Percentiles rank a stretch among this genome's conserved stretches.
These are phyloP conservation scores for Neofusicoccum ribis DNA, from an alignment of 2,329 filamentous ascomycete genomes.

Conservation along the genomic window DNA sequence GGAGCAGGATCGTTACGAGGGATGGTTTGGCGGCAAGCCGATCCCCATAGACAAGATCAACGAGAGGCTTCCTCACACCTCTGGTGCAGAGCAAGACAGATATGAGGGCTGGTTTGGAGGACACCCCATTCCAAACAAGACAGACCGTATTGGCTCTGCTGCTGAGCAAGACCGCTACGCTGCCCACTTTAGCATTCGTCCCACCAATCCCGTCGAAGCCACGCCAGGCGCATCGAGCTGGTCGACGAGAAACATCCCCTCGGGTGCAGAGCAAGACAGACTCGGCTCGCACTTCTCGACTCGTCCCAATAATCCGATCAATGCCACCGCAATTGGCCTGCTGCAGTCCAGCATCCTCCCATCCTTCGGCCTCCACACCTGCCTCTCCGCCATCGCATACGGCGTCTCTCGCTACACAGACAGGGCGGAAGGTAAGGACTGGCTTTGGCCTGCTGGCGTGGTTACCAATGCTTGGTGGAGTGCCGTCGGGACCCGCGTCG, in stretches of 20 bases:
- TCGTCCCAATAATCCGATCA: slow-evolving; percentile 12
- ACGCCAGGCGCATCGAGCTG: neutral
- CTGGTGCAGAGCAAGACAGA: slow-evolving; percentile 11
- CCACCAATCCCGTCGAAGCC: slow-evolving; percentile 7
- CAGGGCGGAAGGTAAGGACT: slow-evolving; percentile 62
- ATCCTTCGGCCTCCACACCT: slow-evolving; percentile 55
- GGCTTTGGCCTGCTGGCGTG: slow-evolving; percentile 57
- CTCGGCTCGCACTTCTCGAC: slow-evolving; percentile 15
- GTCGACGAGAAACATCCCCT: neutral
- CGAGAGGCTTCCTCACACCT: slow-evolving; percentile 1
- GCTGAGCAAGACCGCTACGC: slow-evolving; percentile 19
- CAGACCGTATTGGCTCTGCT: slow-evolving; percentile 2
- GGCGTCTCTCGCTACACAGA: slow-evolving; percentile 53
- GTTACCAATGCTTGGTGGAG: slow-evolving; percentile 63
- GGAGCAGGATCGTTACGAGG: slow-evolving; percentile 11
- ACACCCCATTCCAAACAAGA: neutral
- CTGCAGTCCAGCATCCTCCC: slow-evolving; percentile 56
- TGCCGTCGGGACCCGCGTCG: slow-evolving; percentile 55
- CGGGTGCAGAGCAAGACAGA: slow-evolving; percentile 20
- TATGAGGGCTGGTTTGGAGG: no score
- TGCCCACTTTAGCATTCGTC: slow-evolving; percentile 7
- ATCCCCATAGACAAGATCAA: neutral
- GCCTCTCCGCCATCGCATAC: slow-evolving; percentile 55
- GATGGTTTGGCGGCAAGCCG: slow-evolving; percentile 13
- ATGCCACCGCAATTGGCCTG: slow-evolving; percentile 48